Base-by-base conservation (phyloP, 768 basidiomycete species). In the Sistotremastrum suecicum region DNA sequence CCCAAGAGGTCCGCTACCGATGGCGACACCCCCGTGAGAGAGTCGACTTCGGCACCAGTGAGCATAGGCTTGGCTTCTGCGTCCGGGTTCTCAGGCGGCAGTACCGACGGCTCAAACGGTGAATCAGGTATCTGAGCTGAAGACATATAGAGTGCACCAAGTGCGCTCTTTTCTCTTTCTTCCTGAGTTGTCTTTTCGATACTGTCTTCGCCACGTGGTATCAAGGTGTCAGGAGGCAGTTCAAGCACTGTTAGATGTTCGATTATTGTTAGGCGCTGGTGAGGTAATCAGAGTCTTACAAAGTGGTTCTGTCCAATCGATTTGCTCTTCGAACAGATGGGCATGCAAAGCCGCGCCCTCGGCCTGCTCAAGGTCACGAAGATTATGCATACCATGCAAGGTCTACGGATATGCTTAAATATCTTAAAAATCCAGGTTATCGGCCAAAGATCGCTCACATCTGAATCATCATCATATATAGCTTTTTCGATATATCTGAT, bases 381-480 rank as follows among this genome's bases (percentile, higher is more conserved):
- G 62, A 67, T 70, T 83, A 64, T 83, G 80, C 52, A 68, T 55
- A 57, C 69, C 66, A 67, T 82, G 80, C 60, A 70, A 66, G 66
- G 80, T 83, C 86, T 90, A 60, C 56, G 58, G 58, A 56, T 56
- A 59, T 54, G 69, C 50, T 47, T 50, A 56, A 58, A 76, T 72
- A 77, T 77, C 66, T 66, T 75, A 68, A 55, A 56, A 59, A 69
- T 67, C 54, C 56, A 53, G 41, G 54, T 45, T 54, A 54, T 54
- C 51, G 58, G 58, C 62, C 63, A 60, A 63, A 58, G 63, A 57
- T 66, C 55, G 75, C 84, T 79, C 75, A 88, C 87, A 73, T 84
- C 81, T 68, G 78, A 76, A 70, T 89, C 88, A 63, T 88, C 87
- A 55, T 88, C 88, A 66, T 90, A 90, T 55, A 88, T 69, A 52